Evolutionary conservation across 768 basidiomycete genomes (phyloP).

Genomic region (Rhodotorula toruloides): DNA sequence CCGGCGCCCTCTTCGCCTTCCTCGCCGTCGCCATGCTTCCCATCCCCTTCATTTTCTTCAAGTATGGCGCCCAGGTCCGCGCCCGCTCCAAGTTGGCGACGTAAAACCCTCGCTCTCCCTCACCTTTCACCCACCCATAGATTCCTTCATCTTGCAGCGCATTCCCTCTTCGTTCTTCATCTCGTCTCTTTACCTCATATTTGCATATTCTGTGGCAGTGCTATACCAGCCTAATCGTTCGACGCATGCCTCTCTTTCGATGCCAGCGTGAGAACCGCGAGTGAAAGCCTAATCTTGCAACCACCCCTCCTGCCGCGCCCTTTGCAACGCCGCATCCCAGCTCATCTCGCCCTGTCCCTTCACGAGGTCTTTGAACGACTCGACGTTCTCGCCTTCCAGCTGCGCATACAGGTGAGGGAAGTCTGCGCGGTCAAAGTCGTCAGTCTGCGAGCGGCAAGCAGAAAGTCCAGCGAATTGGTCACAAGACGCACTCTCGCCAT

Average conservation of each 20-base stretch:
- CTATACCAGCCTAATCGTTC: too few species aligned
- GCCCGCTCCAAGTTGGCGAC: constrained; percentile 16
- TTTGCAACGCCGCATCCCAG: constrained; percentile 42
- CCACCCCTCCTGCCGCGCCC: constrained; percentile 42
- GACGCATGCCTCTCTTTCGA: too few species aligned
- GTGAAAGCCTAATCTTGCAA: constrained; percentile 31
- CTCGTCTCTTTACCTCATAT: too few species aligned
- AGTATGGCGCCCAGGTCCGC: constrained; percentile 40
- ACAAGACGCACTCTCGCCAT: constrained; percentile 4
- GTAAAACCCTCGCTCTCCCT: neutral
- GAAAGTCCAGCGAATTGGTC: neutral
- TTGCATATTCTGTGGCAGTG: too few species aligned
- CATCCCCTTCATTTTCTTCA: constrained; percentile 36
- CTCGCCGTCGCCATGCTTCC: constrained; percentile 40
- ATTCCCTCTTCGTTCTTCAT: too few species aligned
- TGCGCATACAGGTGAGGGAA: constrained; percentile 46
- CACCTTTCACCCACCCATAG: too few species aligned
- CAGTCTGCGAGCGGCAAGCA: neutral
- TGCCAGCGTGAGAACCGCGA: too few species aligned
- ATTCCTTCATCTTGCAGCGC: too few species aligned
- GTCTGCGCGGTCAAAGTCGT: constrained; percentile 11
- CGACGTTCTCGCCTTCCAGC: constrained; percentile 47
- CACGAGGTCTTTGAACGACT: constrained; percentile 43
- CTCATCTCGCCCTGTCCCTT: constrained; percentile 26
- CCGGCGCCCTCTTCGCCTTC: constrained; percentile 39